Conservation (phyloP, 441 rosid species). For the Mallotus japonicus region DNA sequence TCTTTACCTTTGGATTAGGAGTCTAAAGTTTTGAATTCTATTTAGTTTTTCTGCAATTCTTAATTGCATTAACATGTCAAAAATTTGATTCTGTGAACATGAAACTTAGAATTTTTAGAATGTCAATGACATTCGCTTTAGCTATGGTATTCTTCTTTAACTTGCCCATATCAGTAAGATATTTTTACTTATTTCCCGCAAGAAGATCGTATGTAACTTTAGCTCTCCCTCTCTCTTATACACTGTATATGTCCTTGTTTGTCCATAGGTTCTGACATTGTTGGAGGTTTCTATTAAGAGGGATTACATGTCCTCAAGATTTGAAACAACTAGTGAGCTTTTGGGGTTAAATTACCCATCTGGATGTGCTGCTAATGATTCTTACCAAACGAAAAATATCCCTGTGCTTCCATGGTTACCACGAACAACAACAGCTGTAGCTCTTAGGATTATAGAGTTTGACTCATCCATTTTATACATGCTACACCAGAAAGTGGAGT, state of each 20-base stretch:
- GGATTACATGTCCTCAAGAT: conserved; percentile 58
- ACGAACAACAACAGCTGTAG: conserved; percentile 63
- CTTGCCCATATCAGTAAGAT: not conserved
- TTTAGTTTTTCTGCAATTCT: not conserved
- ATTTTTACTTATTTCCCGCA: not conserved
- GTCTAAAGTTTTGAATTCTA: not conserved
- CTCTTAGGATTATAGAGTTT: conserved; percentile 63
- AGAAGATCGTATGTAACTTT: not conserved
- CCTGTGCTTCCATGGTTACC: conserved; percentile 74
- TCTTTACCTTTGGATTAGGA: not conserved
- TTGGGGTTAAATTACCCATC: conserved; percentile 34
- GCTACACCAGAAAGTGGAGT: conserved; percentile 42
- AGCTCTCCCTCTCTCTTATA: not conserved
- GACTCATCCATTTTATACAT: conserved; percentile 54
- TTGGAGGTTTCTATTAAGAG: conserved; percentile 59
- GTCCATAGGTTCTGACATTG: conserved; percentile 50
- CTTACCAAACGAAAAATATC: conserved; percentile 27
- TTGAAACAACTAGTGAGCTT: conserved; percentile 65
- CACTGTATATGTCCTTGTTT: not conserved
- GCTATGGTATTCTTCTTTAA: not conserved
- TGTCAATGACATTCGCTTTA: not conserved
- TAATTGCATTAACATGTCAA: not conserved
- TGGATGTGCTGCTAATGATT: conserved; percentile 21
- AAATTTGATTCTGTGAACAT: not conserved
- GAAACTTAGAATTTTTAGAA: not conserved